Percentiles rank a stretch among this genome's conserved stretches.
Conservation (phyloP, 1,139 yeast species). For the Pichiaceae sp. region DNA sequence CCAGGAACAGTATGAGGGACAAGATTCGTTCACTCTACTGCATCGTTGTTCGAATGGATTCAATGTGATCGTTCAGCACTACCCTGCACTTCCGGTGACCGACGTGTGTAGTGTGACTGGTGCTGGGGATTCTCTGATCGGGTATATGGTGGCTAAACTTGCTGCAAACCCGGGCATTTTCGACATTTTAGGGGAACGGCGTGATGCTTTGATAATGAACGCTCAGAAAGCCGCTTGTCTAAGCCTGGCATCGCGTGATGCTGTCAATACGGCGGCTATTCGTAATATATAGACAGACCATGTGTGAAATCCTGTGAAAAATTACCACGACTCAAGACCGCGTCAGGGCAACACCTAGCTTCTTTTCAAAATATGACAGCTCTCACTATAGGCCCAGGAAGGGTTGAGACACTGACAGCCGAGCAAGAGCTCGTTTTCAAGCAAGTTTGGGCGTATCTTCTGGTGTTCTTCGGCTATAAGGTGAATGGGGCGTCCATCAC, state of each 20-base stretch:
- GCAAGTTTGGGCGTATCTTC: constrained; percentile 65
- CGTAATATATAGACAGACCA: neutral
- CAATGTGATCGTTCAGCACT: constrained; percentile 60
- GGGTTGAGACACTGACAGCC: constrained; percentile 48
- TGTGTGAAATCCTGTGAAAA: no score
- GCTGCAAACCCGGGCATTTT: constrained; percentile 14
- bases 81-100: constrained; percentile 36
- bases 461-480: constrained; percentile 50
- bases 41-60: constrained; percentile 20
- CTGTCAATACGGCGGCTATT: constrained; percentile 18
- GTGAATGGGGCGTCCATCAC: constrained; percentile 16
- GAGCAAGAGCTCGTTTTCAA: constrained; percentile 63
- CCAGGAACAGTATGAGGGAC: constrained; percentile 1
- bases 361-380: no score
- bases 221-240: constrained; percentile 42
- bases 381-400: constrained; percentile 48
- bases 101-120: constrained; percentile 51
- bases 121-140: constrained; percentile 67
- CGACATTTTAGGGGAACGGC: constrained; percentile 28
- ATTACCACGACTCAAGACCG: no score
- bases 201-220: constrained; percentile 25
- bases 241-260: constrained; percentile 22
- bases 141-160: constrained; percentile 32
- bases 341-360: no score
- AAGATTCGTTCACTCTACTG: constrained; percentile 20